These are phyloP conservation scores for Geum urbanum DNA, from an alignment of 306 rosid genomes.

Conservation along the genomic window DNA sequence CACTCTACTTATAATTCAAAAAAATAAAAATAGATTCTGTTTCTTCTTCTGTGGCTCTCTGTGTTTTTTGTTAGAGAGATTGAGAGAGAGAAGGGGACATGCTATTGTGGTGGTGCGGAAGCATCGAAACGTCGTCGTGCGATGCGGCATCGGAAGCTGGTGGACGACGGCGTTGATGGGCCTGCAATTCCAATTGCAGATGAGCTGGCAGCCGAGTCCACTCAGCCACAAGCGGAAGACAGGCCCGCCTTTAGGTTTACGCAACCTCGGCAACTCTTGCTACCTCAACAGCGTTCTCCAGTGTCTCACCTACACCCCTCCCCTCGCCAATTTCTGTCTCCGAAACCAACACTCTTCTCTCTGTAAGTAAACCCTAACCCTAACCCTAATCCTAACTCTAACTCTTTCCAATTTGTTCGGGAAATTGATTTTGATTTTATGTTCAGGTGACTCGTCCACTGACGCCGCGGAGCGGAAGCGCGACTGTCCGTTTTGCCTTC, in stretches of 20 bases:
- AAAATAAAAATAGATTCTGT: background rate
- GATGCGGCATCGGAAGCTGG: constrained; percentile 51
- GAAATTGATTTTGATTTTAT: background rate
- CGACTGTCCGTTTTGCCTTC: constrained; percentile 82
- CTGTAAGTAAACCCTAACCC: constrained; percentile 30
- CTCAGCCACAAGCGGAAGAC: constrained; percentile 73
- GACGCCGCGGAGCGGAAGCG: constrained; percentile 51
- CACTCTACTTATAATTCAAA: background rate
- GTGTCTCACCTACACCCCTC: constrained; percentile 98
- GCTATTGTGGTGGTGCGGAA: constrained; percentile 51
- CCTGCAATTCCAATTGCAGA: constrained; percentile 60
- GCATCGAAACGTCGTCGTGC: constrained; percentile 45
- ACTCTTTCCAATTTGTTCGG: background rate
- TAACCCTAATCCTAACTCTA: background rate
- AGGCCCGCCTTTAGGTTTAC: constrained; percentile 82
- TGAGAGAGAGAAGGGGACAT: constrained; percentile 33
- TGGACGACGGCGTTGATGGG: constrained; percentile 73
- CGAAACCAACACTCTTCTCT: constrained; percentile 67
- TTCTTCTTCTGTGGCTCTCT: background rate
- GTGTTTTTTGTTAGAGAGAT: background rate
- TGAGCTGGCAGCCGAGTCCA: constrained; percentile 96
- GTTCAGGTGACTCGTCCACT: constrained; percentile 61
- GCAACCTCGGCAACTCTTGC: constrained; percentile 93
- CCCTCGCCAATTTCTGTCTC: constrained; percentile 99
- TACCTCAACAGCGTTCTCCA: constrained; percentile 99